phyloP scores from a whole-genome alignment of 2,329 filamentous ascomycete genomes.

The Xylaria arbuscula region DNA sequence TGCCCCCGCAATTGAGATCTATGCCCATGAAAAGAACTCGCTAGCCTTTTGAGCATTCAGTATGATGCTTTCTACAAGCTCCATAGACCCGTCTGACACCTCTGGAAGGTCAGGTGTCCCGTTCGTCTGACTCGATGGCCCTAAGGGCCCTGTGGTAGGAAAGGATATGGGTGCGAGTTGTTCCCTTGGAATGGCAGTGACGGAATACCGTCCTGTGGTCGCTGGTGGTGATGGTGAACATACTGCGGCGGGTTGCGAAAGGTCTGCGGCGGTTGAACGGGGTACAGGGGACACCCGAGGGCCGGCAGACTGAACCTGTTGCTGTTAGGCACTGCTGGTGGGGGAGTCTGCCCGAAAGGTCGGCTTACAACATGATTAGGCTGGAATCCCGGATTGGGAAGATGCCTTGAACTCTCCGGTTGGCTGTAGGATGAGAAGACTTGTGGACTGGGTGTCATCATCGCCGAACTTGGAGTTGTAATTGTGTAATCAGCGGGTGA shows the following conservation, averaged over 20 bases:
- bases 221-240: conserved; percentile 17
- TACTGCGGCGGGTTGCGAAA: conserved; percentile 12
- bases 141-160: neutral
- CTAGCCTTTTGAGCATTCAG: conserved; percentile 50
- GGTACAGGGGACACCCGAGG: conserved; percentile 38
- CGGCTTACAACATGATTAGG: conserved; percentile 52
- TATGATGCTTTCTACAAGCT: conserved; percentile 51
- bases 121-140: conserved; percentile 5
- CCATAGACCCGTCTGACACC: conserved; percentile 50
- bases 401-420: conserved; percentile 37
- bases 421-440: conserved; percentile 26
- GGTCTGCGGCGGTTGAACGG: conserved; percentile 23
- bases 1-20: neutral
- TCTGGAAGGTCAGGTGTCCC: conserved; percentile 47
- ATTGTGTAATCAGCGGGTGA: conserved; percentile 6
- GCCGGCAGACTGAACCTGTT: conserved; percentile 45
- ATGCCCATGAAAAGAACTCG: conserved; percentile 31
- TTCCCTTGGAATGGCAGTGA: conserved; percentile 10
- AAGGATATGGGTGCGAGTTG: neutral
- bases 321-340: conserved; percentile 51
- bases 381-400: conserved; percentile 42
- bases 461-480: conserved; percentile 13
- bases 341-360: conserved; percentile 47
- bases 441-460: conserved; percentile 24
- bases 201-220: conserved; percentile 5